Base-by-base conservation (phyloP, 257 asterid species). In the Solanum boliviense region DNA sequence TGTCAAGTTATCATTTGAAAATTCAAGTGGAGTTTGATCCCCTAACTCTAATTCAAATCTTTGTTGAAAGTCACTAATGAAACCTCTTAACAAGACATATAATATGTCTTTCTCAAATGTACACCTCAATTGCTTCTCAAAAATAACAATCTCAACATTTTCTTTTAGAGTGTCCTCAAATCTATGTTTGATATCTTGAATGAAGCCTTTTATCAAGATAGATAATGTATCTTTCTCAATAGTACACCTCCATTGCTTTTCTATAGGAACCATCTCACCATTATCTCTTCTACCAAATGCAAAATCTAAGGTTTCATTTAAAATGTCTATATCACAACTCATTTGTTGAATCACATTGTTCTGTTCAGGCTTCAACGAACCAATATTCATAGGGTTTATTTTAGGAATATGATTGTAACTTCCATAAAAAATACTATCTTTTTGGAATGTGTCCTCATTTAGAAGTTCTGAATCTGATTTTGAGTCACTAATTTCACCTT, bases 101-200 rank as follows among this genome's bases (percentile, higher is more conserved):
- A 94, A 89, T 23, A 89, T 86, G 46, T 92, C 98, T 81, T 88
- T 94, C 93, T 96, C 98, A 11, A 95, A 72, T 2, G 32, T 84
- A 88, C 92, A 89, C 89, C 89, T 92, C 96, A 97, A 93, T 79
- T 92, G 91, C 87, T 93, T 95, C 91, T 95, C 98, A 70, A 93
- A 70, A 5, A 95, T 94, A 85, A 91, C 88, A 20, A 88, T 88
- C 90, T 93, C 95, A 23, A 87, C 90, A 29, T 88, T 93, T 76
- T 92, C 92, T 91, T 94, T 94, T 88, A 95, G 88, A 67, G 92
- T 89, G 78, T 94, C 93, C 9, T 89, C 89, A 16, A 93, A 92
- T 62, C 74, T 75, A 27, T 44, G 81, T 41, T 48, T 88, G 38
- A 93, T 89, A 74, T 95, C 91, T 9, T 70, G 70, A 8, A 91